Percentiles rank a stretch among this genome's conserved stretches.
Conservation (phyloP, 371 early-diverging fungal species). For the Rhizopus stolonifer region DNA sequence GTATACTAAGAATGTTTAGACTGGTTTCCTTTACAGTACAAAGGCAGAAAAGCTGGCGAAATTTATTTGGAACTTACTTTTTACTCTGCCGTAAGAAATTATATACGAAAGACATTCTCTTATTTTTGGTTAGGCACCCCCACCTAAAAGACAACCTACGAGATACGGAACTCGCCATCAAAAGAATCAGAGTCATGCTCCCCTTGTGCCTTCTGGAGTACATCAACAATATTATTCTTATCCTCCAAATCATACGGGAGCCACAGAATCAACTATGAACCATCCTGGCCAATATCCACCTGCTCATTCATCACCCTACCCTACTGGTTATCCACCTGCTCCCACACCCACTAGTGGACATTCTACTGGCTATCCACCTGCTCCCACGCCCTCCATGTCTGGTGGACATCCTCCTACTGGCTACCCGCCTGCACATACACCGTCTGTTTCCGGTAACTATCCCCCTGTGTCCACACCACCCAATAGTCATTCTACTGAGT, state of each 20-base stretch:
- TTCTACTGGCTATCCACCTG: constrained; percentile 14
- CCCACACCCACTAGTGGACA: constrained; percentile 15
- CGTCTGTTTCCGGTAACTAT: too few relatives aligned
- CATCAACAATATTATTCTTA: constrained; percentile 3
- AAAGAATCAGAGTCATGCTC: constrained; percentile 17
- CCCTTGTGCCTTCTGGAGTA: constrained; percentile 14
- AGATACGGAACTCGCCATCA: constrained; percentile 26
- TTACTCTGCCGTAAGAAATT: constrained; percentile 49
- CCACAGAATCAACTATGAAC: constrained; percentile 24
- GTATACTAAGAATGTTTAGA: constrained; percentile 36
- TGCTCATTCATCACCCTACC: not conserved
- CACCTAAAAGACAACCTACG: constrained; percentile 46
- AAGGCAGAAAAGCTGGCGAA: constrained; percentile 53
- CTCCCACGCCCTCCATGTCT: constrained; percentile 10
- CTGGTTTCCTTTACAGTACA: constrained; percentile 56
- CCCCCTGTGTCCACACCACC: too few relatives aligned
- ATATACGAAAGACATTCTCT: not conserved
- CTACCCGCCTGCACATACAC: constrained; percentile 5
- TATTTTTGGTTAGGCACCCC: constrained; percentile 31
- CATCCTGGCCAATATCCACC: constrained; percentile 9
- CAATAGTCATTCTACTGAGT: too few relatives aligned
- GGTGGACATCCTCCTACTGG: not conserved
- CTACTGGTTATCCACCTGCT: constrained; percentile 14
- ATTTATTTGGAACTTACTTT: constrained; percentile 60
- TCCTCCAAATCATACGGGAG: constrained; percentile 17